Base-by-base conservation (phyloP, 2,329 filamentous ascomycete genomes). In the Anisogramma anomala region DNA sequence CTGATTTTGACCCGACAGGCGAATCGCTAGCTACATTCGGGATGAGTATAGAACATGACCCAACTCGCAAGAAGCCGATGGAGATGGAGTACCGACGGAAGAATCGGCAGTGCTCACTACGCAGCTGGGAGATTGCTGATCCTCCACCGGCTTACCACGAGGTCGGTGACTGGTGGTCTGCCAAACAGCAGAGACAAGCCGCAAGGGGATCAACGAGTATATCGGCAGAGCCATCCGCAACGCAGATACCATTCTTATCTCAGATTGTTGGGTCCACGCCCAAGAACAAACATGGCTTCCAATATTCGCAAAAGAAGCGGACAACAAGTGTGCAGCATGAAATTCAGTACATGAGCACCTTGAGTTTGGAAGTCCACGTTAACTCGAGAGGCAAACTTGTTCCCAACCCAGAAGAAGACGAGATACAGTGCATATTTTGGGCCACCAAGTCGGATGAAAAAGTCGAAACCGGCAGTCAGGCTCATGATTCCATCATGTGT, bases 321-420 rank as follows among this genome's bases (percentile, higher is more conserved):
- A 79, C 79, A 1, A 83, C 80, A 0, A 86, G 79, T 50, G 78
- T 93, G 14, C 76, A 85, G 53, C 84, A 89, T 50, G 85, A 93
- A 58, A 79, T 77, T 3, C 84, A 91, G 51, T 94, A 94, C 58
- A 96, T 98, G 91, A 94, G 84, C 51, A 86, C 82, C 14, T 88
- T 98, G 84, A 93, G 87, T 50, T 62, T 98, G 6, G 91, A 98
- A 57, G 65, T 96, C 4, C 89, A 98, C 56, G 81, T 93, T 47
- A 94, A 94, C 52, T 91, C 83, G 3, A 74, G 89, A 42, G 85
- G 77, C 6, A 78, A 76, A 36, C 69, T 95, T 7, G 74, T 86
- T 2, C 87, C 91, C 1, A 87, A 98, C 54, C 91, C 91, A 0
- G 85, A 89, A 51, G 74, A 93, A 50, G 91, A 98, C 57, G 84